These are phyloP conservation scores for Botrytis paeoniae DNA, from an alignment of 2,329 filamentous ascomycete species.

Conservation along the genomic window DNA sequence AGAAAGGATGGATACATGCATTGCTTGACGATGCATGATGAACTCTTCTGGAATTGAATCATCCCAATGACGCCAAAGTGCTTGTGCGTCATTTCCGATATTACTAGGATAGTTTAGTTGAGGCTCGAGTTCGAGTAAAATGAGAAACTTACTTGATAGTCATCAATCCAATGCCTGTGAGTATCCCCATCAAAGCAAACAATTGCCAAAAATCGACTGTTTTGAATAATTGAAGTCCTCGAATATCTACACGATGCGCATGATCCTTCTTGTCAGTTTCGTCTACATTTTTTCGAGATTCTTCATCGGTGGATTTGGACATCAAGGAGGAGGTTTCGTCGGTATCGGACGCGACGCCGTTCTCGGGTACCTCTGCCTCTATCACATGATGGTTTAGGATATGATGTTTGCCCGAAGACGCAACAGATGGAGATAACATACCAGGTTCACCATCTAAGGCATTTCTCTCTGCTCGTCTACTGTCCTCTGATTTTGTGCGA, in stretches of 20 bases:
- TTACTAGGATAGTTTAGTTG: constrained; percentile 57
- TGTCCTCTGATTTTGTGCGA: constrained; percentile 47
- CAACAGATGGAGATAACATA: constrained; percentile 50
- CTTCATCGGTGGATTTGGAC: constrained; percentile 50
- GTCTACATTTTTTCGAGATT: constrained; percentile 46
- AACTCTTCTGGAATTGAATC: constrained; percentile 67
- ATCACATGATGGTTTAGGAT: constrained; percentile 35
- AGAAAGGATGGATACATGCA: constrained; percentile 94
- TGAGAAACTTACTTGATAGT: constrained; percentile 83
- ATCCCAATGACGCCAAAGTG: constrained; percentile 85
- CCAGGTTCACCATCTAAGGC: constrained; percentile 55
- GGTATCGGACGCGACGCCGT: constrained; percentile 41
- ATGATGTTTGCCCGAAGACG: constrained; percentile 35
- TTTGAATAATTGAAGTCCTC: constrained; percentile 71
- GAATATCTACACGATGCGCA: constrained; percentile 84
- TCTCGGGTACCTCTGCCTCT: constrained; percentile 34
- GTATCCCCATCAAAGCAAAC: constrained; percentile 81
- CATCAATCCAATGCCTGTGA: constrained; percentile 94
- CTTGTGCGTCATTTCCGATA: constrained; percentile 84
- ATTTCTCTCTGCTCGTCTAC: constrained; percentile 41
- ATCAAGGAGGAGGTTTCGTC: constrained; percentile 82
- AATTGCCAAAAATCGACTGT: constrained; percentile 86
- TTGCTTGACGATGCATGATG: constrained; percentile 76
- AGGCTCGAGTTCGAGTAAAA: constrained; percentile 22
- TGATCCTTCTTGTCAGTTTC: constrained; percentile 60